phyloP scores from a whole-genome alignment of 768 basidiomycete genomes.

The Russula emetica region DNA sequence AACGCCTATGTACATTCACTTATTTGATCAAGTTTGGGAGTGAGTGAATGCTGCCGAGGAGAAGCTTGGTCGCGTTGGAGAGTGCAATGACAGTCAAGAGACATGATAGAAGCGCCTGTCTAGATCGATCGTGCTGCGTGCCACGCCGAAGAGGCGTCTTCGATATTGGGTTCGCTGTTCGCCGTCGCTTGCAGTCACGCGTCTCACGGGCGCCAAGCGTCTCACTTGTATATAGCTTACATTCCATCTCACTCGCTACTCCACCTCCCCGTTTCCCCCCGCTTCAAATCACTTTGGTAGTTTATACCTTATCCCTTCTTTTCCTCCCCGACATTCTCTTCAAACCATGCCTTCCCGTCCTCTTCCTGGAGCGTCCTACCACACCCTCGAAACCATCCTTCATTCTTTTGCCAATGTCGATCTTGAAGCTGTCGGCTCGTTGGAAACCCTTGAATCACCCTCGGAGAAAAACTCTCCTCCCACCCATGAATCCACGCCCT shows the following conservation, averaged over 20 bases:
- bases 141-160: no score
- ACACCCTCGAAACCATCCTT: constrained; percentile 3
- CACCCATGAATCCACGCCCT: background rate
- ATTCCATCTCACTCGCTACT: background rate
- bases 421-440: constrained; percentile 1
- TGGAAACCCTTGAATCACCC: background rate
- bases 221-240: background rate
- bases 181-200: background rate
- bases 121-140: no score
- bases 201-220: background rate
- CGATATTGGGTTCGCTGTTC: background rate
- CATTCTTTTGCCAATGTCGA: constrained; percentile 3
- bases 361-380: constrained; percentile 19
- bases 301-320: no score
- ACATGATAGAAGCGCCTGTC: no score
- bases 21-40: no score
- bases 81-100: no score
- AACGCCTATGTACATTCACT: background rate
- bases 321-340: background rate
- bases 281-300: background rate
- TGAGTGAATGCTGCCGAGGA: no score
- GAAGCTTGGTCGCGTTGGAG: background rate
- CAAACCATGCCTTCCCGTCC: constrained; percentile 8
- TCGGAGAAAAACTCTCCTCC: background rate
- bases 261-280: background rate